Evolutionary conservation across 1,284 basidiomycete genomes (phyloP).

Genomic region (Fomes fomentarius): DNA sequence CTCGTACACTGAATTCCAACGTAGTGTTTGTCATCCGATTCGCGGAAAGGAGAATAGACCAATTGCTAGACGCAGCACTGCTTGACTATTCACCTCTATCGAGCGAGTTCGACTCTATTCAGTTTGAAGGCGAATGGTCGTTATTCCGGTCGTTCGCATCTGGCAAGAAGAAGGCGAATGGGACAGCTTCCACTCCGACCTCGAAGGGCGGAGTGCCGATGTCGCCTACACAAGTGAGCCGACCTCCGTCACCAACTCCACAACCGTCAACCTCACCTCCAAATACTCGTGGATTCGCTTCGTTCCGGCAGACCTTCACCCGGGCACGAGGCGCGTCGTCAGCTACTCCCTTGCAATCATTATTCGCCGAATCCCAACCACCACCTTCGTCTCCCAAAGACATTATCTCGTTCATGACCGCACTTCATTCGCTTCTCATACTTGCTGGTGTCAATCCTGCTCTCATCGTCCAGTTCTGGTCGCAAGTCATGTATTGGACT

Average conservation of each 20-base stretch:
- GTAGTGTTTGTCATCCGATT: constrained; percentile 94
- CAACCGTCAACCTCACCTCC: constrained; percentile 45
- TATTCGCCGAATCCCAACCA: constrained; percentile 50
- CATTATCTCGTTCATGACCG: constrained; percentile 83
- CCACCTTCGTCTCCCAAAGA: constrained; percentile 60
- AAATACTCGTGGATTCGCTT: constrained; percentile 55
- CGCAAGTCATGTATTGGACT: constrained; percentile 94
- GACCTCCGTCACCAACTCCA: constrained; percentile 49
- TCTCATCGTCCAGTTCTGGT: constrained; percentile 90
- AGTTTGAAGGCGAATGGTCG: constrained; percentile 97
- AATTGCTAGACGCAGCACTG: constrained; percentile 81
- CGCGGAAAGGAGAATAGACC: constrained; percentile 88
- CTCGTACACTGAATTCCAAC: background rate
- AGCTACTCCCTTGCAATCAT: constrained; percentile 48
- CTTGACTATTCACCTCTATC: constrained; percentile 85
- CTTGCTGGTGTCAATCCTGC: constrained; percentile 92
- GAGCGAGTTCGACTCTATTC: constrained; percentile 79
- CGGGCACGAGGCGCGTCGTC: constrained; percentile 49
- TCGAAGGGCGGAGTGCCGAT: constrained; percentile 42
- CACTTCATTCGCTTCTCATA: constrained; percentile 85
- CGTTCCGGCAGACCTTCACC: constrained; percentile 62
- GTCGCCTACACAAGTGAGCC: constrained; percentile 47
- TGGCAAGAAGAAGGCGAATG: constrained; percentile 59
- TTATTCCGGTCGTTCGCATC: constrained; percentile 80
- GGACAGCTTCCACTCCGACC: constrained; percentile 34